These are phyloP conservation scores for Helichrysum umbraculigerum DNA, from an alignment of 129 eudicot species.

Conservation along the genomic window DNA sequence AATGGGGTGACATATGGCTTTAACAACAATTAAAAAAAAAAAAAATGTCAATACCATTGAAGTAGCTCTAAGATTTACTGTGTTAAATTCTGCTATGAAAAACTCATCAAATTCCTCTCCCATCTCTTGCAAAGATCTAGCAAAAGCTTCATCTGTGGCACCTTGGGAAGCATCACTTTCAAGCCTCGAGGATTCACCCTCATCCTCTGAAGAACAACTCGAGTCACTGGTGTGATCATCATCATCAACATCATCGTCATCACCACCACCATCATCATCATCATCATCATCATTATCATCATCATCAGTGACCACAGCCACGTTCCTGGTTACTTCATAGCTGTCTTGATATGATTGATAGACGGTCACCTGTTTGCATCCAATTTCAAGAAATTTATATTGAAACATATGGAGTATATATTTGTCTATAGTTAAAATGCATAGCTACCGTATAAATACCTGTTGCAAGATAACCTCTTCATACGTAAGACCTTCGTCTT, in stretches of 20 bases:
- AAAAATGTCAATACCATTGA: slow-evolving; percentile 36
- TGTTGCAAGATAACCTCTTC: slow-evolving; percentile 74
- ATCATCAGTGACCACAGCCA: slow-evolving; percentile 8
- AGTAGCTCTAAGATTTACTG: slow-evolving; percentile 33
- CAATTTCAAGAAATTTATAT: background rate
- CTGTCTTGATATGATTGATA: slow-evolving; percentile 51
- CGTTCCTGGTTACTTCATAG: slow-evolving; percentile 21
- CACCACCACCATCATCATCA: background rate
- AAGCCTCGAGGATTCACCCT: slow-evolving; percentile 42
- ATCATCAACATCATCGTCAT: background rate
- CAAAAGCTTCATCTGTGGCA: slow-evolving; percentile 78
- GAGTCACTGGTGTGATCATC: slow-evolving; percentile 23
- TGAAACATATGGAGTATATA: background rate
- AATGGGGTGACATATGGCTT: background rate
- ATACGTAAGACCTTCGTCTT: slow-evolving; percentile 53
- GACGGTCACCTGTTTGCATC: slow-evolving; percentile 60
- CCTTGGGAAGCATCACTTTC: slow-evolving; percentile 46
- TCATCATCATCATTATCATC: background rate
- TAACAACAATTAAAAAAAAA: background rate
- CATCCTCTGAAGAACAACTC: slow-evolving; percentile 29
- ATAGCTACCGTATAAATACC: slow-evolving; percentile 36
- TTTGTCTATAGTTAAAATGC: background rate
- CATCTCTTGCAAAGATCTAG: slow-evolving; percentile 74
- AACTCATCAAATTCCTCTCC: slow-evolving; percentile 60
- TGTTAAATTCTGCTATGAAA: slow-evolving; percentile 38